Evolutionary conservation across 2,329 filamentous ascomycete species (phyloP).

Genomic region (Neofusicoccum kwambonambiense): DNA sequence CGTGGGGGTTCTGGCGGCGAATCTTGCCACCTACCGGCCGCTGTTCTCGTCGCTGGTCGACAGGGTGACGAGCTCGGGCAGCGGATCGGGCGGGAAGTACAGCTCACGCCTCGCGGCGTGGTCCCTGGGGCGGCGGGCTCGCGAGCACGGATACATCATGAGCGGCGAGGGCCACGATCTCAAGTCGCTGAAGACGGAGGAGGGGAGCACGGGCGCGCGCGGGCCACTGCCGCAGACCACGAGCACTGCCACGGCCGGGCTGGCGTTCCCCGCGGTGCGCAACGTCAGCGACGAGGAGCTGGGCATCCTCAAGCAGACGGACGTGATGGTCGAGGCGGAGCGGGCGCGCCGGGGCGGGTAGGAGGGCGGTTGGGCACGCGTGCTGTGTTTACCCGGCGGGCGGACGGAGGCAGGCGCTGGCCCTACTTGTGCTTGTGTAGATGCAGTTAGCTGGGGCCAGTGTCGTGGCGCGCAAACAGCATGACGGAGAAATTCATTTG

Average conservation of each 20-base stretch:
- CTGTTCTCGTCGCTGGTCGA: not conserved
- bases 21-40: slow-evolving; percentile 3
- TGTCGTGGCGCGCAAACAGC: not conserved
- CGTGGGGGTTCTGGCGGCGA: not conserved
- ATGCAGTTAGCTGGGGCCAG: not conserved
- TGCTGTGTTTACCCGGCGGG: not conserved
- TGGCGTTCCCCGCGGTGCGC: not conserved
- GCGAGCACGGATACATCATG: slow-evolving; percentile 2
- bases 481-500: not conserved
- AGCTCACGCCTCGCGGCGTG: not conserved
- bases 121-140: not conserved
- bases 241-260: not conserved
- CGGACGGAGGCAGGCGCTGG: not conserved
- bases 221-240: not conserved
- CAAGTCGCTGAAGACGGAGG: not conserved
- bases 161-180: not conserved
- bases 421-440: not conserved
- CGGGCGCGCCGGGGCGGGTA: not conserved
- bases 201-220: not conserved
- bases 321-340: not conserved
- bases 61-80: not conserved
- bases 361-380: not conserved
- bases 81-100: not conserved
- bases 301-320: slow-evolving; percentile 5
- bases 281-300: slow-evolving; percentile 5